A percentile compares a stretch with the other conserved stretches of the same genome.
Evolutionary conservation across 192 early-diverging fungal genomes (phyloP).

Genomic region (Coemansia reversa): DNA sequence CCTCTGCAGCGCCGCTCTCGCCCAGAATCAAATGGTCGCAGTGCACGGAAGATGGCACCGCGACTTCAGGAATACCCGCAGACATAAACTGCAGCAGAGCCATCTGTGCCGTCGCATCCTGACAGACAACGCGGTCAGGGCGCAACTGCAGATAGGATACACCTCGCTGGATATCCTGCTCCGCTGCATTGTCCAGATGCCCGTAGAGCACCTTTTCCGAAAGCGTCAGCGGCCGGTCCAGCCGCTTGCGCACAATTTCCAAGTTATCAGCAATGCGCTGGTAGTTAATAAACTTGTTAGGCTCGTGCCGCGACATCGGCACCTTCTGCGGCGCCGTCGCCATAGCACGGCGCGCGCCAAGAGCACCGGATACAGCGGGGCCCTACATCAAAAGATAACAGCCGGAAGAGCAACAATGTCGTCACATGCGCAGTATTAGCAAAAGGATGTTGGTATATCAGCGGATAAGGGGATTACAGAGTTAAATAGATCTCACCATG

Average conservation of each 20-base stretch:
- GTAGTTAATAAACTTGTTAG: constrained; percentile 97
- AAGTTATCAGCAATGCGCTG: constrained; percentile 94
- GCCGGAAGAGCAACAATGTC: not conserved
- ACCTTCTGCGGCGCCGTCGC: constrained; percentile 67
- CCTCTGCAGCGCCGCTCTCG: constrained; percentile 76
- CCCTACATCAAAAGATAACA: constrained; percentile 11
- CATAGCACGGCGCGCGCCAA: constrained; percentile 41
- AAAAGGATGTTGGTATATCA: no score
- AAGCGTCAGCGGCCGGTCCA: constrained; percentile 87
- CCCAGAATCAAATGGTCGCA: constrained; percentile 98
- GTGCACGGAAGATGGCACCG: constrained; percentile 91
- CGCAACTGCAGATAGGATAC: constrained; percentile 91
- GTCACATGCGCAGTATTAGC: not conserved
- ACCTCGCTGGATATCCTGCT: constrained; percentile 93
- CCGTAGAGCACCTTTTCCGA: constrained; percentile 99
- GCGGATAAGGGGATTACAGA: not conserved
- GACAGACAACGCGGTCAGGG: constrained; percentile 98
- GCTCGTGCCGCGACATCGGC: constrained; percentile 87
- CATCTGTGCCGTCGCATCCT: constrained; percentile 98
- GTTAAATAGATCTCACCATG: no score
- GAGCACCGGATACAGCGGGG: constrained; percentile 6
- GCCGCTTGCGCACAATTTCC: constrained; percentile 86
- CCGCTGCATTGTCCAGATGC: constrained; percentile 92
- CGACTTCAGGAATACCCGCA: constrained; percentile 79
- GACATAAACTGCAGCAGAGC: constrained; percentile 98